phyloP scores from a whole-genome alignment of 2,329 filamentous ascomycete genomes.

The Dactylellina parvicollis region DNA sequence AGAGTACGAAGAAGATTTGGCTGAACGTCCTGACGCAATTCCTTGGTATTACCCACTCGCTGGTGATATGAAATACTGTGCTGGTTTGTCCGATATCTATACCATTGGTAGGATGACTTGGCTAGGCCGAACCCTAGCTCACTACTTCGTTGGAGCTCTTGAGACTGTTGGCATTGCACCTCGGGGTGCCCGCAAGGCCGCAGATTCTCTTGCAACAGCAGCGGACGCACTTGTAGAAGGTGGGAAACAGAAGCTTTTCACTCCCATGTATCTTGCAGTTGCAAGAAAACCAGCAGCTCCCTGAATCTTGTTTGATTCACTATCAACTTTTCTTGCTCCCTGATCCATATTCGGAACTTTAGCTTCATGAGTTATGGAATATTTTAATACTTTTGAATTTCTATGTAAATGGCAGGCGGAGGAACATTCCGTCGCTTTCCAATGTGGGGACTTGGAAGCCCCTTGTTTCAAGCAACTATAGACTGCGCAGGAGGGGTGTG shows the following conservation, averaged over 20 bases:
- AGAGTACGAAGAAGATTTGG: constrained; percentile 84
- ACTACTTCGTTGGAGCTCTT: constrained; percentile 78
- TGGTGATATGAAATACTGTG: constrained; percentile 84
- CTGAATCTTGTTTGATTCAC: constrained; percentile 11
- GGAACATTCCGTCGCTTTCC: neutral
- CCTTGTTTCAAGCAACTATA: no score
- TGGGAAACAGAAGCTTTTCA: constrained; percentile 86
- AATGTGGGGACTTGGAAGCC: neutral
- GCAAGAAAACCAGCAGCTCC: constrained; percentile 76
- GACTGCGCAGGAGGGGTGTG: no score
- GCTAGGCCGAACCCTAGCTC: constrained; percentile 77
- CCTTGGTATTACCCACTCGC: constrained; percentile 96
- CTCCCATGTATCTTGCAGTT: constrained; percentile 98
- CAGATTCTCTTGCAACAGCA: constrained; percentile 82
- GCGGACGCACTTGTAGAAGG: constrained; percentile 88
- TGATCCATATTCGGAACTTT: no score
- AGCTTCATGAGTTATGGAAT: constrained; percentile 12
- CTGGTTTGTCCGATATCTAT: constrained; percentile 79
- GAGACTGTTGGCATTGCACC: constrained; percentile 81
- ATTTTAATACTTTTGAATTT: constrained; percentile 13
- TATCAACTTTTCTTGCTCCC: constrained; percentile 1
- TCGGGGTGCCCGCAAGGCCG: constrained; percentile 90
- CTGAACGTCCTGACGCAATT: constrained; percentile 75
- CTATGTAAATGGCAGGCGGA: neutral
- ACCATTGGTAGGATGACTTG: constrained; percentile 91